Conservation (phyloP, 116 monocot genomes). For the Cymodocea nodosa region DNA sequence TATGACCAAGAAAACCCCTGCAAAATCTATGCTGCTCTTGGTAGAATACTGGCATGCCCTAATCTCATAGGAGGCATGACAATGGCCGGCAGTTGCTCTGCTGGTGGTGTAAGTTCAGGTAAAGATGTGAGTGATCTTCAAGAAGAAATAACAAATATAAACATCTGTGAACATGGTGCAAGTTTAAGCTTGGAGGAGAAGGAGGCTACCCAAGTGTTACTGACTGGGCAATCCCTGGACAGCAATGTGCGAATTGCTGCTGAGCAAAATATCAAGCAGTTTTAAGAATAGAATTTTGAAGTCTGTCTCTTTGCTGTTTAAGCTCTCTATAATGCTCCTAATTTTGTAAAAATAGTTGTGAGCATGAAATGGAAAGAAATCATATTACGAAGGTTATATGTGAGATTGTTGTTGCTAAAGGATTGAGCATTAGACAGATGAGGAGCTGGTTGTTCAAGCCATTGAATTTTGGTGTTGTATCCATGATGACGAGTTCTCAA, state of each 20-base stretch:
- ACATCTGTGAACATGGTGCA: no score
- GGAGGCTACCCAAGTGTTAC: constrained; percentile 53
- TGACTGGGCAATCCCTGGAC: constrained; percentile 68
- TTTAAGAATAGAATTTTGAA: constrained; percentile 32
- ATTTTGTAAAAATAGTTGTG: constrained; percentile 71
- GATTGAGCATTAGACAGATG: constrained; percentile 61
- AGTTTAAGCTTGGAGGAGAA: no score
- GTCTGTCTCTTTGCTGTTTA: constrained; percentile 57
- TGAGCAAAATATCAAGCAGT: constrained; percentile 17
- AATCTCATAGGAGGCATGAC: no score
- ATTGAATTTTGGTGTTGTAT: constrained; percentile 91
- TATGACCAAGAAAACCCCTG: no score
- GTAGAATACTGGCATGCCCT: no score
- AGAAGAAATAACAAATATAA: no score
- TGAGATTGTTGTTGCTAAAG: constrained; percentile 57
- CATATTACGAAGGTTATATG: constrained; percentile 73
- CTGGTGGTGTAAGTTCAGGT: no score
- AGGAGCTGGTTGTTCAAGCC: constrained; percentile 77
- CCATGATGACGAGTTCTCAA: constrained; percentile 67
- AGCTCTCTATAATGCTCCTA: constrained; percentile 72
- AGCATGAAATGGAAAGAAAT: constrained; percentile 70
- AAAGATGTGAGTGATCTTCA: no score
- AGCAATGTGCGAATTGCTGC: constrained; percentile 25
- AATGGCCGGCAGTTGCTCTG: no score
- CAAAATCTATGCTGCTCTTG: no score